A percentile compares a stretch with the other conserved stretches of the same genome.
phyloP scores from a whole-genome alignment of 2,329 filamentous ascomycete species.

The Neobulgaria alba region DNA sequence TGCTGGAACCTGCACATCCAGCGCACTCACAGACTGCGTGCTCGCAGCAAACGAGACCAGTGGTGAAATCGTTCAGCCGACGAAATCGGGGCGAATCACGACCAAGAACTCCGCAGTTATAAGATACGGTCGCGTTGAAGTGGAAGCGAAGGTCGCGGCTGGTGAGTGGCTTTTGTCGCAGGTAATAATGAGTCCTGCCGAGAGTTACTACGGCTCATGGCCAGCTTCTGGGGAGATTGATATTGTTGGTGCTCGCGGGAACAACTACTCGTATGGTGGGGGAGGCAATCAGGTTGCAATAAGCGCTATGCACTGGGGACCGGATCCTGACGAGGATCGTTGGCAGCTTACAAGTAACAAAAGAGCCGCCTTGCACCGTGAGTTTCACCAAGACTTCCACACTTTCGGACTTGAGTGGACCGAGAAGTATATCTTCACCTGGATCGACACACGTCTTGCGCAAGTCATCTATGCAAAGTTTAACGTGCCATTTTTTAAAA shows the following conservation, averaged over 20 bases:
- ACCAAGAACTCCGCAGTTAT: conserved; percentile 40
- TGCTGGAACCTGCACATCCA: conserved; percentile 36
- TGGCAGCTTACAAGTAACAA: conserved; percentile 15
- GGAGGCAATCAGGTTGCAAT: conserved; percentile 36
- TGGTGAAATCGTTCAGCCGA: conserved; percentile 40
- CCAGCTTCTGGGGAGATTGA: conserved; percentile 46
- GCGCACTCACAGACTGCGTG: conserved; percentile 29
- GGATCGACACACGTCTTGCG: conserved; percentile 36
- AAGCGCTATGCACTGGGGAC: conserved; percentile 41
- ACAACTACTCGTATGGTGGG: conserved; percentile 31
- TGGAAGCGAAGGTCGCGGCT: conserved; percentile 42
- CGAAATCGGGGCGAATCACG: conserved; percentile 40
- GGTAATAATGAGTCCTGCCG: conserved; percentile 41
- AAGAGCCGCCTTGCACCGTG: conserved; percentile 10
- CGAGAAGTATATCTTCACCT: conserved; percentile 44
- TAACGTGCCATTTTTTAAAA: neutral
- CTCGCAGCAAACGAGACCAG: conserved; percentile 35
- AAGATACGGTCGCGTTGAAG: conserved; percentile 43
- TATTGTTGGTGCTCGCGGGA: conserved; percentile 42
- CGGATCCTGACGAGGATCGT: conserved; percentile 17
- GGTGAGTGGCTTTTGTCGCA: conserved; percentile 49
- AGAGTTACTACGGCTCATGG: conserved; percentile 41
- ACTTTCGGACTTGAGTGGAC: conserved; percentile 47
- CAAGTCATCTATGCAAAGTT: conserved; percentile 28
- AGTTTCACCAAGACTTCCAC: conserved; percentile 37